phyloP scores from a whole-genome alignment of 495 filamentous ascomycete genomes.

The Podospora tetraspora region DNA sequence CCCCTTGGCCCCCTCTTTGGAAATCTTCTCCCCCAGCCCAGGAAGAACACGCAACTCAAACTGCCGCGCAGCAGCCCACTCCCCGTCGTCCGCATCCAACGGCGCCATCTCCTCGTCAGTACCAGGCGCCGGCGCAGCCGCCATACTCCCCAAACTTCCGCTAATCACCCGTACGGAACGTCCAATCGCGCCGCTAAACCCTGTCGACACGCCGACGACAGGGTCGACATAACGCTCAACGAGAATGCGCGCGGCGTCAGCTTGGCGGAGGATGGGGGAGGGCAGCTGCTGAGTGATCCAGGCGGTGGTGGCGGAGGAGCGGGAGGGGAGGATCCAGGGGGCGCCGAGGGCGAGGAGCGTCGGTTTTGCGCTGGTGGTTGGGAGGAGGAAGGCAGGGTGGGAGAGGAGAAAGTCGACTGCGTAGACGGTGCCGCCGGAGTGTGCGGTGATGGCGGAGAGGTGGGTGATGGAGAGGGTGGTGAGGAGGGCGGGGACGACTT shows the following conservation, averaged over 20 bases:
- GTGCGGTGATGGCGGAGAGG: conserved; percentile 35
- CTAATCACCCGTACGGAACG: neutral
- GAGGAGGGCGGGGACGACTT: conserved; percentile 11
- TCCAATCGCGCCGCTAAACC: neutral
- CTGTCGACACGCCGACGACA: neutral
- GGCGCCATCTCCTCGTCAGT: neutral
- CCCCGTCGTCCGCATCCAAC: neutral
- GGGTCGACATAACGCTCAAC: neutral
- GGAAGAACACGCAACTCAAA: neutral
- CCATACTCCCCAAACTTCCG: neutral
- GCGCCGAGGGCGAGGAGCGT: conserved; percentile 36
- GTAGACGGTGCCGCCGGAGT: conserved; percentile 46
- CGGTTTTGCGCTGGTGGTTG: conserved; percentile 4
- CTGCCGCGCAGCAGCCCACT: neutral
- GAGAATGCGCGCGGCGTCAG: conserved; percentile 1
- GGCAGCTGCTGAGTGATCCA: neutral
- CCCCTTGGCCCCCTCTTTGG: neutral
- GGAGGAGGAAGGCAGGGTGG: conserved; percentile 37
- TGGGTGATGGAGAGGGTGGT: conserved; percentile 6
- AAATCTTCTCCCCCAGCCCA: neutral
- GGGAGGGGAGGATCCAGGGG: conserved; percentile 41
- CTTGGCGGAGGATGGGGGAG: neutral
- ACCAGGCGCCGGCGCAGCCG: neutral
- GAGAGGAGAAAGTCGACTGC: conserved; percentile 39
- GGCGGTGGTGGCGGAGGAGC: conserved; percentile 22